Base-by-base conservation (phyloP, 768 basidiomycete genomes). In the Boletus reticuloceps region DNA sequence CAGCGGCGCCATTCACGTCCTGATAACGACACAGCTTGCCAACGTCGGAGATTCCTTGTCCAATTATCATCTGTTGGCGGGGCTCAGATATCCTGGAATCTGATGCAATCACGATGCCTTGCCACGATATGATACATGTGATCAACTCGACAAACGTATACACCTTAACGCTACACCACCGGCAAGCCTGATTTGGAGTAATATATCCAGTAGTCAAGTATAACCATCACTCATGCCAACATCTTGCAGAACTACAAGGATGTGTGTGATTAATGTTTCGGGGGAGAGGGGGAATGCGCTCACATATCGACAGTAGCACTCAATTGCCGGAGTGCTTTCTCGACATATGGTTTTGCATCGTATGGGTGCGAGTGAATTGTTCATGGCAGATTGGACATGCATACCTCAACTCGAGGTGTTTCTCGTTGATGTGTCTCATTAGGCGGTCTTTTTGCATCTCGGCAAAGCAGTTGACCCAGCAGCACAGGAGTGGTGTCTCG, bases 361-460 rank as follows among this genome's bases (percentile, higher is more conserved):
- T 64, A 27, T 69, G 5, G 50, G 17, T 47, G 25, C 70, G 69
- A 4, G 70, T 67, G 52, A 70, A 70, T 27, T 34, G 46, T n/a
- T 64, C 62, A 6, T 25, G 4, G 34, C 69, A 72, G 14, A 39
- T 16, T 7, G 56, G 45, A 49, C 69, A 70, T 5, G 8, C 0
- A 32, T 59, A 51, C 42, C n/a, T 63, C 29, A 47, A 38, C 44
- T 56, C 51, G n/a, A 70, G 58, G 25, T 70, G 69, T 29, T 29
- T 55, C 40, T 70, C 69, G 27, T 58, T 58, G n/a, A 70, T 41
- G n/a, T 72, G 69, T 19, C 70, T 58, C 34, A 51, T 29, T 16
- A 70, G 27, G 27, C 68, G 64, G 51, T 70, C 69, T 39, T 47
- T 70, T 19, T 53, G 70, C 66, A 72, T 66, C 0, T 42, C 50